Conservation (phyloP, 2,329 filamentous ascomycete species). For the Exophiala phaeomuriformis region DNA sequence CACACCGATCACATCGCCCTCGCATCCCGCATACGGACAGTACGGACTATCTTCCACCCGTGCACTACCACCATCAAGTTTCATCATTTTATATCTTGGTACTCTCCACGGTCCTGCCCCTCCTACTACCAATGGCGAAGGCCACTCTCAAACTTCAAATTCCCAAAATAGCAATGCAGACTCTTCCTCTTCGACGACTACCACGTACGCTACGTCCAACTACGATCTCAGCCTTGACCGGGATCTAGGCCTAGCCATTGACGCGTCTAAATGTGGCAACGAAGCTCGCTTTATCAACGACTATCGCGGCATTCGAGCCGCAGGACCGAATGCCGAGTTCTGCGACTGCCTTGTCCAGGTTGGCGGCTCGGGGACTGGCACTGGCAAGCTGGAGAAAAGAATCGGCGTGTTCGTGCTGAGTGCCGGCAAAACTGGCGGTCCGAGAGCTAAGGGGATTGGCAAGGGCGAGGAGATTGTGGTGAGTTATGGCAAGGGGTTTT, state of each 20-base stretch:
- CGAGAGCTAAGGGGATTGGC: constrained; percentile 31
- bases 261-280: constrained; percentile 44
- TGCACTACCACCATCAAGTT: constrained; percentile 39
- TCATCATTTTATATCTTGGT: constrained; percentile 47
- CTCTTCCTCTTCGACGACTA: neutral
- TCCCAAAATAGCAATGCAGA: too few relatives aligned
- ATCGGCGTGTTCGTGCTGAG: constrained; percentile 47
- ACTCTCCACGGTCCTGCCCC: constrained; percentile 36
- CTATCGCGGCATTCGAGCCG: constrained; percentile 42
- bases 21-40: constrained; percentile 46
- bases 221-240: constrained; percentile 48
- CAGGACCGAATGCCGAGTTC: constrained; percentile 36
- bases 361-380: constrained; percentile 26
- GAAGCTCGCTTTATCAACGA: constrained; percentile 49
- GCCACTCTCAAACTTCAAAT: too few relatives aligned
- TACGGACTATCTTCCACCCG: constrained; percentile 38
- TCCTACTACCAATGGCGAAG: neutral
- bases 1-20: constrained; percentile 33
- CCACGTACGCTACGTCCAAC: constrained; percentile 37
- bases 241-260: constrained; percentile 43
- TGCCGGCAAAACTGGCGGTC: constrained; percentile 43
- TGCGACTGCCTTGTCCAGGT: constrained; percentile 36
- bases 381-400: constrained; percentile 36
- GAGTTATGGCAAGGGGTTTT: constrained; percentile 49
- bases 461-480: constrained; percentile 47